These are phyloP conservation scores for Hymenoscyphus repandus DNA, from an alignment of 2,329 filamentous ascomycete species.

Conservation along the genomic window DNA sequence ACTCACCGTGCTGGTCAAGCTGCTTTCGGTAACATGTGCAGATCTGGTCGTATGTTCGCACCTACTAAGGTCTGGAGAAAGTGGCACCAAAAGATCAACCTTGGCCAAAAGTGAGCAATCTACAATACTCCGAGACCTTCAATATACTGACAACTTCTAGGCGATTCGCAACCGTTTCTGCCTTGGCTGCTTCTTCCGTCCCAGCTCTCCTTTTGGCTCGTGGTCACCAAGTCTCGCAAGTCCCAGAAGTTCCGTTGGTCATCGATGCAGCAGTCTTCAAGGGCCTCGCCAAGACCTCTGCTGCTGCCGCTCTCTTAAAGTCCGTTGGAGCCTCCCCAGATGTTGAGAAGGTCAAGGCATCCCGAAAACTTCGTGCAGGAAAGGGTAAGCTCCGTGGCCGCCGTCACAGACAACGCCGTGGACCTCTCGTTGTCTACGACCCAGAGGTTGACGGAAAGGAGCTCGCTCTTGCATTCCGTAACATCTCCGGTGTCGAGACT, in stretches of 20 bases:
- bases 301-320: constrained; percentile 81
- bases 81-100: constrained; percentile 99
- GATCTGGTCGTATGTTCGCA: constrained; percentile 99
- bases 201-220: constrained; percentile 93
- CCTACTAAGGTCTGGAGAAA: constrained; percentile 99
- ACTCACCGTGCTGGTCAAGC: constrained; percentile 99
- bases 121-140: constrained; percentile 14
- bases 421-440: constrained; percentile 96
- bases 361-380: constrained; percentile 94
- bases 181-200: constrained; percentile 92
- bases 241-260: constrained; percentile 96
- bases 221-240: constrained; percentile 87
- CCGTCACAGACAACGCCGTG: constrained; percentile 95
- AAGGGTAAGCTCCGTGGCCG: constrained; percentile 99
- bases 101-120: constrained; percentile 77
- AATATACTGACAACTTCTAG: constrained; percentile 39
- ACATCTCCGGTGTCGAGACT: constrained; percentile 97
- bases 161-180: constrained; percentile 96
- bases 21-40: constrained; percentile 99
- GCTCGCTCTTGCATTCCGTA: constrained; percentile 92
- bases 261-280: constrained; percentile 87
- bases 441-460: constrained; percentile 92
- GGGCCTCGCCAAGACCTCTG: constrained; percentile 80
- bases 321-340: constrained; percentile 86
- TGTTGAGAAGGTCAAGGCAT: constrained; percentile 91